Conservation (phyloP, 805 yeast genomes). For the Brettanomyces nanus region DNA sequence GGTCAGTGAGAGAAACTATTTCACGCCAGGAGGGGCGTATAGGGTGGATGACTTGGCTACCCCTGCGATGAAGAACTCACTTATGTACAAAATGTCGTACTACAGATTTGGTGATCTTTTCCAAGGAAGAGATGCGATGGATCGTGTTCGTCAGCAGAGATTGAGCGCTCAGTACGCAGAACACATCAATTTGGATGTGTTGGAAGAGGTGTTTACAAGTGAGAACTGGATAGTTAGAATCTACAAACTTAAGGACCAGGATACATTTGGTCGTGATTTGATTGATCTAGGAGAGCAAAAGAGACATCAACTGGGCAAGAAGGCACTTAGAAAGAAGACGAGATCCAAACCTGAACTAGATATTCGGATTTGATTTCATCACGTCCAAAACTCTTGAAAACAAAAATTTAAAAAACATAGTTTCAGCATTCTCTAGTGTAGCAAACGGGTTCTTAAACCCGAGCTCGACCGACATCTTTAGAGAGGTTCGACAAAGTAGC, state of each 20-base stretch:
- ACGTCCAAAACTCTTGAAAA: too few species aligned
- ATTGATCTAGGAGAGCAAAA: constrained; percentile 49
- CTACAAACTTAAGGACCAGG: constrained; percentile 84
- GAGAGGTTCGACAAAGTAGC: too few species aligned
- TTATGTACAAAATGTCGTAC: constrained; percentile 93
- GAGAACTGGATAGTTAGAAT: constrained; percentile 97
- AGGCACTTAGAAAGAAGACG: constrained; percentile 19
- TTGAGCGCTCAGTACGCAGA: constrained; percentile 22
- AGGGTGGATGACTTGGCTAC: constrained; percentile 78
- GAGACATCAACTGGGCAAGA: constrained; percentile 20
- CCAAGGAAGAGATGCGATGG: constrained; percentile 54
- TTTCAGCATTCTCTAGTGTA: too few species aligned
- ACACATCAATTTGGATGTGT: constrained; percentile 54
- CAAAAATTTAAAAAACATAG: too few species aligned
- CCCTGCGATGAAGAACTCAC: constrained; percentile 75
- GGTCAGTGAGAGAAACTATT: constrained; percentile 74
- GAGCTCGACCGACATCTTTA: too few species aligned
- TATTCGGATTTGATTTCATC: constrained; percentile 20
- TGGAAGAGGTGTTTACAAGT: constrained; percentile 91
- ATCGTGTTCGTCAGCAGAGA: constrained; percentile 83
- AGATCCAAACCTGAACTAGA: constrained; percentile 25
- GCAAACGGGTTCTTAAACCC: too few species aligned
- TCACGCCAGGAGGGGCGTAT: constrained; percentile 82
- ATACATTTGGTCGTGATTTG: constrained; percentile 76
- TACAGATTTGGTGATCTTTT: constrained; percentile 74